These are phyloP conservation scores for Pyricularia sp. DNA, from an alignment of 2,329 filamentous ascomycete genomes.

Conservation along the genomic window DNA sequence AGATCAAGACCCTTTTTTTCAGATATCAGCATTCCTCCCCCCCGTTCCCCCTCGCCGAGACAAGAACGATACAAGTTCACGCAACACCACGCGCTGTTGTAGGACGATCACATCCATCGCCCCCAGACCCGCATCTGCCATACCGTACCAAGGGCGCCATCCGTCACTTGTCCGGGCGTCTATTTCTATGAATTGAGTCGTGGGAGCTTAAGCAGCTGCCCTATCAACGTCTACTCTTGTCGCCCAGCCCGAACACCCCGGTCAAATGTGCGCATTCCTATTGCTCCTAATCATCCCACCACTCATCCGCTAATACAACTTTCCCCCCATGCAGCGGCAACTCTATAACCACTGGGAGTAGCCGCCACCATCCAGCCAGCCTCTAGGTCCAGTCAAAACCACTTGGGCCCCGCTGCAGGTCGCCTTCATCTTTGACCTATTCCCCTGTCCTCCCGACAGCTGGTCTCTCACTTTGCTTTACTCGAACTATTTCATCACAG, in stretches of 20 bases:
- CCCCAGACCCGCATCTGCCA: slow-evolving; percentile 4
- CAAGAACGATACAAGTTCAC: not conserved
- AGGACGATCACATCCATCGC: slow-evolving; percentile 1
- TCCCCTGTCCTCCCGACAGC: slow-evolving; percentile 36
- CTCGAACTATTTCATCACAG: slow-evolving; percentile 16
- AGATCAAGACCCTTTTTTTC: not conserved
- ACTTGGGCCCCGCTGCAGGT: slow-evolving; percentile 27
- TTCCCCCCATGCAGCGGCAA: slow-evolving; percentile 22
- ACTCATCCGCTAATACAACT: slow-evolving; percentile 19
- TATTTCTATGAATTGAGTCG: slow-evolving; percentile 28
- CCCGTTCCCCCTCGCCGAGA: not conserved
- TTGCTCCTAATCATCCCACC: slow-evolving; percentile 22
- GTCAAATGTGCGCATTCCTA: slow-evolving; percentile 28
- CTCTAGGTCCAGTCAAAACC: slow-evolving; percentile 45
- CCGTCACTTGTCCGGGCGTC: slow-evolving; percentile 30
- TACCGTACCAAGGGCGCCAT: slow-evolving; percentile 19
- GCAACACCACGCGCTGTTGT: slow-evolving; percentile 6
- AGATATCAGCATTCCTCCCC: not conserved
- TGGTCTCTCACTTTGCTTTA: slow-evolving; percentile 36
- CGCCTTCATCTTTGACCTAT: slow-evolving; percentile 19
- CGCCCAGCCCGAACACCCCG: slow-evolving; percentile 24
- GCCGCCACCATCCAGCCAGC: slow-evolving; percentile 16
- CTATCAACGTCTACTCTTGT: slow-evolving; percentile 31
- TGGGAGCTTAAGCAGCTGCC: slow-evolving; percentile 16
- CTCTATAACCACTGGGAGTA: slow-evolving; percentile 20